Percentiles rank a stretch among this genome's conserved stretches.
Conservation (phyloP, 192 early-diverging fungal genomes). For the Coemansia sp. region DNA sequence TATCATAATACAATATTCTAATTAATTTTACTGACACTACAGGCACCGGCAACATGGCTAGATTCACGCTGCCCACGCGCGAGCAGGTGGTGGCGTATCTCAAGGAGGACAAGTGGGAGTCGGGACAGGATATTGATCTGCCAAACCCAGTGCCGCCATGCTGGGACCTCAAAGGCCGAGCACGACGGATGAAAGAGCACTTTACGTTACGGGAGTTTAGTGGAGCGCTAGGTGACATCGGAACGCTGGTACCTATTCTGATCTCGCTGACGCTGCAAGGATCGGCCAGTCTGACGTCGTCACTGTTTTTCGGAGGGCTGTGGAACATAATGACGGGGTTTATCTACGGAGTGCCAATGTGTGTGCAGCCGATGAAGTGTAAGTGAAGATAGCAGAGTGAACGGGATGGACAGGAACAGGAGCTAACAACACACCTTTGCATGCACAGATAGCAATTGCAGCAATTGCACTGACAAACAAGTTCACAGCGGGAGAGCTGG, state of each 20-base stretch:
- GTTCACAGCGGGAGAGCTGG: constrained; percentile 67
- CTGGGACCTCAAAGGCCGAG: constrained; percentile 43
- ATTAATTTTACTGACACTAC: background rate
- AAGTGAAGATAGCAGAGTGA: constrained; percentile 12
- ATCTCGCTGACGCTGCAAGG: constrained; percentile 70
- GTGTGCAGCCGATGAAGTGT: constrained; percentile 93
- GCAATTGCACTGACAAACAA: constrained; percentile 73
- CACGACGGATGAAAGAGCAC: constrained; percentile 42
- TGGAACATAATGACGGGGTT: constrained; percentile 84
- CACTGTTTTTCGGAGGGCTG: constrained; percentile 82
- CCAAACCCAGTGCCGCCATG: constrained; percentile 40
- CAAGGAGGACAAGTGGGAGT: constrained; percentile 37
- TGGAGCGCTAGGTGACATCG: constrained; percentile 72
- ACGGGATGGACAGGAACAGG: no score
- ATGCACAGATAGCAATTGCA: constrained; percentile 59
- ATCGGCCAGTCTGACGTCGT: constrained; percentile 72
- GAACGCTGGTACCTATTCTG: constrained; percentile 84
- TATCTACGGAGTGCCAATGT: constrained; percentile 78
- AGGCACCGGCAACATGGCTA: background rate
- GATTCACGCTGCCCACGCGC: constrained; percentile 34
- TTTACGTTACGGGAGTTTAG: constrained; percentile 55
- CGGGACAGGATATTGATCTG: background rate
- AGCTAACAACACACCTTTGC: background rate
- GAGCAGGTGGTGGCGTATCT: constrained; percentile 32
- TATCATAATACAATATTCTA: background rate